Conservation (phyloP, 129 eudicot genomes). For the Cynara cardunculus region DNA sequence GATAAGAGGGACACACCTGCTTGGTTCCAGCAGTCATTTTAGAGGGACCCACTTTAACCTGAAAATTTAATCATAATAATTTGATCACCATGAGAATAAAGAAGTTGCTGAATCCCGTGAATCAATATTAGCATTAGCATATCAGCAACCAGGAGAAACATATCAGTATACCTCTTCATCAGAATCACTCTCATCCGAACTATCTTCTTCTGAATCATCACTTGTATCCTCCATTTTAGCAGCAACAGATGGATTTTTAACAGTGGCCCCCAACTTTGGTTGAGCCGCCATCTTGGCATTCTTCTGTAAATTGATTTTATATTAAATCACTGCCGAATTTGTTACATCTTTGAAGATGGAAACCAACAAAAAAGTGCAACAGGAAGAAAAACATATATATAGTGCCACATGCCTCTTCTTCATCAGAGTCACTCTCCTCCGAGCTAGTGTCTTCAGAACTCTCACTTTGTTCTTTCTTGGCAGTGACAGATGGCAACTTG, state of each 20-base stretch:
- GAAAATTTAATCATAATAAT: not conserved
- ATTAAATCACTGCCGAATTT: not conserved
- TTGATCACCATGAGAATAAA: not conserved
- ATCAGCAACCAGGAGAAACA: too few species aligned
- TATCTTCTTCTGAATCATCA: not conserved
- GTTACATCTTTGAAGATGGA: not conserved
- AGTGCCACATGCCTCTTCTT: not conserved
- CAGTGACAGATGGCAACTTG: not conserved
- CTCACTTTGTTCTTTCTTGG: not conserved
- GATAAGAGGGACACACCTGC: not conserved
- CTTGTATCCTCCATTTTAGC: not conserved
- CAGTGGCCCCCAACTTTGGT: not conserved
- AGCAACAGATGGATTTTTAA: not conserved
- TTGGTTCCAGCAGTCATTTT: not conserved
- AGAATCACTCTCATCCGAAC: slow-evolving; percentile 1
- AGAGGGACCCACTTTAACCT: not conserved
- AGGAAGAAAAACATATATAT: not conserved
- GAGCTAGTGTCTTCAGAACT: slow-evolving; percentile 33
- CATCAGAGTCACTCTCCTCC: slow-evolving; percentile 32
- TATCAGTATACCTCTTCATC: slow-evolving; percentile 4
- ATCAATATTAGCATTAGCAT: too few species aligned
- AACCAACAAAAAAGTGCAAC: not conserved
- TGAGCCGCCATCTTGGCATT: not conserved
- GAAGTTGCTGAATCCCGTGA: not conserved
- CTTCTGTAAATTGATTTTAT: not conserved